A percentile compares a stretch with the other conserved stretches of the same genome.
phyloP scores from a whole-genome alignment of 768 basidiomycete genomes.

The Russula brevipes region DNA sequence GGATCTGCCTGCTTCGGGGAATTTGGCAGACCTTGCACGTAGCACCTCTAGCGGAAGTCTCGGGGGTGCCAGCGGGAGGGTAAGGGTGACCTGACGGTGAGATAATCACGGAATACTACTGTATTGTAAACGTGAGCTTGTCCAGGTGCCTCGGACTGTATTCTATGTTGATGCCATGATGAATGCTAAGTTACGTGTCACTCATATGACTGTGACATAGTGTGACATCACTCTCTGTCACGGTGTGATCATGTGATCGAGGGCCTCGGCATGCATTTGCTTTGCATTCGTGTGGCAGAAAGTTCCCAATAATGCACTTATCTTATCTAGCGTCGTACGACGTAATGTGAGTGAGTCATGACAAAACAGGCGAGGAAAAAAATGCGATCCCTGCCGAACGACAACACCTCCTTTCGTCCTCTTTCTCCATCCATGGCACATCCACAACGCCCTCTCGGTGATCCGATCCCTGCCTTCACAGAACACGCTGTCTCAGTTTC shows the following conservation, averaged over 20 bases:
- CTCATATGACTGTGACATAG: no score
- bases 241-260: no score
- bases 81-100: neutral
- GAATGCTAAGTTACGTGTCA: no score
- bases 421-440: neutral
- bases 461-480: constrained; percentile 58
- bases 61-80: neutral
- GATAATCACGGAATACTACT: neutral
- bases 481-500: constrained; percentile 95
- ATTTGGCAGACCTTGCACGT: constrained; percentile 11
- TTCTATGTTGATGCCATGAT: constrained; percentile 6
- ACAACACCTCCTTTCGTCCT: no score
- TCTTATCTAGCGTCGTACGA: no score
- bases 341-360: no score
- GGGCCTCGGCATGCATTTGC: no score
- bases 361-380: no score
- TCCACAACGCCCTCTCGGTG: constrained; percentile 37
- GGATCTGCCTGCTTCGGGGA: constrained; percentile 23
- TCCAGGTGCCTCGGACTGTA: neutral
- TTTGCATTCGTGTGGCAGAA: no score
- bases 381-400: no score
- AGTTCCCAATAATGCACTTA: no score
- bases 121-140: neutral
- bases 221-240: no score
- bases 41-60: constrained; percentile 21